Conservation (phyloP, 1,139 yeast genomes). For the Taphrina pruni region DNA sequence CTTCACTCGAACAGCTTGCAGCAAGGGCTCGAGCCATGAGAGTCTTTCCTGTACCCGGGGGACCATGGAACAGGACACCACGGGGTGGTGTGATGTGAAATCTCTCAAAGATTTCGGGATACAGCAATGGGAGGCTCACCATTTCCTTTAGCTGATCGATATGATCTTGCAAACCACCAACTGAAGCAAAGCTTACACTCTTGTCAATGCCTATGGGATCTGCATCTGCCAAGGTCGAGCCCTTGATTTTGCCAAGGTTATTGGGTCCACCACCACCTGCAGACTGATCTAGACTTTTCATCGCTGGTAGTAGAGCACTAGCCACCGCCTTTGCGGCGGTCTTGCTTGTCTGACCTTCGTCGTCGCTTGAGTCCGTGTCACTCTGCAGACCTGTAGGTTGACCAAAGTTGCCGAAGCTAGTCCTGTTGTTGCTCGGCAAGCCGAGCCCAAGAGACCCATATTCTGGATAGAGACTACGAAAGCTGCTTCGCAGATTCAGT, state of each 20-base stretch:
- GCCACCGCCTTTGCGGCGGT: conserved; percentile 16
- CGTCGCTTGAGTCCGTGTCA: conserved; percentile 33
- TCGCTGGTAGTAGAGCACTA: conserved; percentile 11
- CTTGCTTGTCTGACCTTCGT: conserved; percentile 31
- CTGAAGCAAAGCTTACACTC: conserved; percentile 84
- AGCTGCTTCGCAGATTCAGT: conserved; percentile 13
- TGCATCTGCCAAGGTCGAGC: conserved; percentile 76
- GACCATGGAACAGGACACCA: conserved; percentile 97
- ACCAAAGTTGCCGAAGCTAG: conserved; percentile 28
- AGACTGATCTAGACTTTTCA: conserved; percentile 7
- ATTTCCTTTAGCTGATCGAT: conserved; percentile 93
- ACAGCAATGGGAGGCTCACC: conserved; percentile 91
- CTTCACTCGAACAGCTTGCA: conserved; percentile 85
- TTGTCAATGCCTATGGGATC: conserved; percentile 96
- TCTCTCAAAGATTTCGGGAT: conserved; percentile 90
- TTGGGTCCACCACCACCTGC: conserved; percentile 49
- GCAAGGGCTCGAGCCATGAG: conserved; percentile 97
- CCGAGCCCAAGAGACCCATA: conserved; percentile 31
- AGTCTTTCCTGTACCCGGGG: conserved; percentile 99
- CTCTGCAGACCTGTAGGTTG: conserved; percentile 28
- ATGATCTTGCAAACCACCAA: conserved; percentile 88
- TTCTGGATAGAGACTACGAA: conserved; percentile 32
- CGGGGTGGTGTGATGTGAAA: conserved; percentile 95
- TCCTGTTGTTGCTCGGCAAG: conserved; percentile 6
- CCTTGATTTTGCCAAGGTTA: conserved; percentile 53